Evolutionary conservation across 441 rosid genomes (phyloP), one percentile per base, ranked within the genome.

Genomic region (Breynia disticha): DNA sequence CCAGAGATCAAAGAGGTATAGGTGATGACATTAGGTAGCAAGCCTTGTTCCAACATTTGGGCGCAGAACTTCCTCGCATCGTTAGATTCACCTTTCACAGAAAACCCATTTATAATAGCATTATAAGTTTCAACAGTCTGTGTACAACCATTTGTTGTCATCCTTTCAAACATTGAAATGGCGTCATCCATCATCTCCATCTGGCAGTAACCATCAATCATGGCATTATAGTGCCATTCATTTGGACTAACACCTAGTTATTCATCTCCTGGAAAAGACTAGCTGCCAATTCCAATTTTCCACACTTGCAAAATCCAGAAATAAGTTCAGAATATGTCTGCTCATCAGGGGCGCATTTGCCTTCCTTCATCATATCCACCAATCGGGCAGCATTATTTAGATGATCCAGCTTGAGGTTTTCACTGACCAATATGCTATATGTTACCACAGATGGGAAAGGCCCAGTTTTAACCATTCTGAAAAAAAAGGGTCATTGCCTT

Each of bases 201-300:
- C 68, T 78, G 75, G 53, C 77, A 78, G 59, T 74, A 71, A 54
- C 84, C 90, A 67, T 78, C 81, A 56, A 83, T 80, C 67, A 80
- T 53, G 45, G 84, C 82, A 13, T 82, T 83, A 68, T 69, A 80
- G 59, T 15, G 57, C 57, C 80, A 74, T 45, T 59, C 75, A 59
- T 76, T 71, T 50, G 81, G 79, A 52, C 46, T 66, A 58, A 80
- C 61, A 55, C 82, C 84, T 24, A 44, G 46, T 48, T 65, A 63
- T 63, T 60, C 84, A 80, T 62, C 48, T 76, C 79, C 19, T 45
- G 15, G 57, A 83, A 73, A 62, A 75, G 45, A 46, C 37, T 37
- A 16, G 59, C 60, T 35, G 86, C 90, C 19, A 41, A 45, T 59
- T 72, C 79, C 62, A 76, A 57, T 64, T 68, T 75, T 28, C 79